Base-by-base conservation (phyloP, 1,139 yeast species). In the Suhomyces taliae region DNA sequence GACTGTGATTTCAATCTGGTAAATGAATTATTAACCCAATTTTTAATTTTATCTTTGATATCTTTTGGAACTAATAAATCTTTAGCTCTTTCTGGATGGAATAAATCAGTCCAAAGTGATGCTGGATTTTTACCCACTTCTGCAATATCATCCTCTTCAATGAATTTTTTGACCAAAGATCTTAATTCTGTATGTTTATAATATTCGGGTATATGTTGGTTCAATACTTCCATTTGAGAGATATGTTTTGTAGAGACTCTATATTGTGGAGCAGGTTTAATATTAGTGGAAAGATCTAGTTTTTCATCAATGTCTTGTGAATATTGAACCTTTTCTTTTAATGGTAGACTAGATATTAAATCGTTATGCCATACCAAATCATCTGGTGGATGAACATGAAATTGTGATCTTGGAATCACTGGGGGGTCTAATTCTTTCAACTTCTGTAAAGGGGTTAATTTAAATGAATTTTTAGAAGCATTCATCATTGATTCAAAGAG, bases 11-110 rank as follows among this genome's bases (percentile, higher is more conserved):
- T 61, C 36, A 83, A 59, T 37, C 70, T 70, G 6, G 57, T 56
- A 56, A 83, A 84, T 0, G 87, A 71, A 27, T 69, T 66, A 1
- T 54, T 42, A 1, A 85, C 56, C 90, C 90, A 85, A 4, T 55
- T 51, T 31, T 64, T 58, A 1, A 83, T 66, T 1, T 49, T 50
- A 1, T 27, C 29, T 24, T 58, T 58, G 36, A 57, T 58, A 0
- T 51, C 19, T 39, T 55, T 14, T 47, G 61, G 67, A 34, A 78
- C 52, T 15, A 81, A 53, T 9, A 81, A 67, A 1, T 76, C 73
- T 1, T 64, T 56, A 3, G 72, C 51, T 0, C 47, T 38, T 6
- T 56, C 54, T 0, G 86, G 86, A 46, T 68, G 71, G 51, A 78
- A 78, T 19, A 67, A 52, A 11, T 66, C 68, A 0, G 76, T 65